Evolutionary conservation across 257 asterid species (phyloP), one percentile per base, ranked within the genome.

Genomic region (Solanum tarapatanum): DNA sequence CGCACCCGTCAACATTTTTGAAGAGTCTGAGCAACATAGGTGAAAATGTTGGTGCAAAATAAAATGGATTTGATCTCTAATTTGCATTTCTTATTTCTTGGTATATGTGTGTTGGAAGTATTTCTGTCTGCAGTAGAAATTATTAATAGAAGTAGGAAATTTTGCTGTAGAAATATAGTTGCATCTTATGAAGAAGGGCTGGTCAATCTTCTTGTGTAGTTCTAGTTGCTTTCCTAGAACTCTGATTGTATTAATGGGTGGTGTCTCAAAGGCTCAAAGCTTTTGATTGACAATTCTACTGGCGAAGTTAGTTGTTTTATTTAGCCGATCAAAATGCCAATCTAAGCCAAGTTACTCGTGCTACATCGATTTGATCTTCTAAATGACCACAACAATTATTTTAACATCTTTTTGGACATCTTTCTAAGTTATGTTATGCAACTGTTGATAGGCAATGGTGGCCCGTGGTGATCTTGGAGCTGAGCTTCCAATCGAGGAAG

Each of bases 381-480:
- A 79, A 24, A 43, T 26, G 84, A 79, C 23, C 16, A 26, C n/a
- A 13, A 1, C 84, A 14, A 24, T 43, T 79, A 43, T 28, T 79
- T 79, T 24, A 79, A 8, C 16, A 14, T 43, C 24, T 41, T 26
- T 41, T 79, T 79, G 64, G 24, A 43, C 35, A 26, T 39, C 43
- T 45, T 83, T 55, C 14, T 35, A 83, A 88, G 83, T 88, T 79
- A 86, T 83, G 87, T 48, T 70, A 62, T 86, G 88, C 73, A 30
- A 72, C 79, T 90, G 76, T 82, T 94, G 88, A 88, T 88, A 97
- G 99, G 99, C 99, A 84, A 97, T 97, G 99, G 99, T 97, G 74
- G 99, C 99, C 86, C 98, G 99, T 70, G 99, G 99, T 51, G 99
- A 97, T 91, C 99, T 97, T 77, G 99, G 99, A 86, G 98, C 99